Percentiles rank a stretch among this genome's conserved stretches.
phyloP scores from a whole-genome alignment of 2,329 filamentous ascomycete species.

The Fusarium annulatum region DNA sequence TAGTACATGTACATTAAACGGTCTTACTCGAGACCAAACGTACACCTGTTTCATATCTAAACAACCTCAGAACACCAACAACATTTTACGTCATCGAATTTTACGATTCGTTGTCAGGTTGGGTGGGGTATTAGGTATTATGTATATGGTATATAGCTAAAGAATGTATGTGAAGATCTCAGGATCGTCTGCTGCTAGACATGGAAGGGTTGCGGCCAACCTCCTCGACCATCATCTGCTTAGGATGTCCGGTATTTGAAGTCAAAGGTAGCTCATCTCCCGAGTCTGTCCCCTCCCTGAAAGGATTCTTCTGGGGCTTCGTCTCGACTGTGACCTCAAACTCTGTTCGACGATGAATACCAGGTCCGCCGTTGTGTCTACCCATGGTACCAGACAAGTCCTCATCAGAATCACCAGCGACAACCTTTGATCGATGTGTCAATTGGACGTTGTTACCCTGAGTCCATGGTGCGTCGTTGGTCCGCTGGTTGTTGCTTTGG shows the following conservation, averaged over 20 bases:
- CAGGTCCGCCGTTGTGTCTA: background rate
- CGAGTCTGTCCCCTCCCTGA: background rate
- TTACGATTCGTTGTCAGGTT: background rate
- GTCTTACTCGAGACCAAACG: too few relatives aligned
- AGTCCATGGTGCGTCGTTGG: constrained; percentile 28
- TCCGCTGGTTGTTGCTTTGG: background rate
- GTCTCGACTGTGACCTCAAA: constrained; percentile 39
- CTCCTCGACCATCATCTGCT: constrained; percentile 18
- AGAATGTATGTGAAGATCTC: background rate
- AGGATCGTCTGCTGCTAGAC: constrained; percentile 22
- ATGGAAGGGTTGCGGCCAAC: constrained; percentile 12
- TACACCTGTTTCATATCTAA: too few relatives aligned
- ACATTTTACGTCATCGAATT: background rate
- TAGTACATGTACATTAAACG: too few relatives aligned
- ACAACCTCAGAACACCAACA: too few relatives aligned
- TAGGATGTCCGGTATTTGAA: constrained; percentile 36
- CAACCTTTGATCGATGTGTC: constrained; percentile 34
- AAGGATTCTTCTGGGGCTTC: constrained; percentile 1
- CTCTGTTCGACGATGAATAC: constrained; percentile 38
- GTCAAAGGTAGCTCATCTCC: constrained; percentile 38
- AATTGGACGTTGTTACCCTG: constrained; percentile 24
- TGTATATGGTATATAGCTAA: background rate
- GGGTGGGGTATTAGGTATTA: background rate
- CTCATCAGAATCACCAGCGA: constrained; percentile 37
- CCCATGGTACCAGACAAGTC: background rate